These are phyloP conservation scores for Colletotrichum sp. DNA, from an alignment of 2,329 filamentous ascomycete species.

Conservation along the genomic window DNA sequence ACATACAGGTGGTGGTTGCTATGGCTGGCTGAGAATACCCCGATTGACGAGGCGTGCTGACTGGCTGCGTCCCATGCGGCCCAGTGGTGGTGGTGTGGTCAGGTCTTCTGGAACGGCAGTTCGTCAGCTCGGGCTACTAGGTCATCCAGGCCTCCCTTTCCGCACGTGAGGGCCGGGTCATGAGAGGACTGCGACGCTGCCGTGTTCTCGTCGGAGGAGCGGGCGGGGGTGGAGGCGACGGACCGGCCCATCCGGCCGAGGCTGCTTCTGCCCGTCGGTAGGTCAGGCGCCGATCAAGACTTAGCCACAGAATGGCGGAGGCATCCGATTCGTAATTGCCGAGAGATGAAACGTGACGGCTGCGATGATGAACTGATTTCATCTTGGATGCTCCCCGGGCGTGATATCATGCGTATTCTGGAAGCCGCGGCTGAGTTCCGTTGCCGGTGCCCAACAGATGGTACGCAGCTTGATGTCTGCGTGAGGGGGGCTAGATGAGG, in stretches of 20 bases:
- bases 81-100: conserved; percentile 17
- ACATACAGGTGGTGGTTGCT: conserved; percentile 3
- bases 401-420: conserved; percentile 8
- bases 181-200: neutral
- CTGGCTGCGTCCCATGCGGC: conserved; percentile 21
- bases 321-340: neutral
- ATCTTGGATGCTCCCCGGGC: neutral
- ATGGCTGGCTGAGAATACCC: conserved; percentile 14
- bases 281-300: neutral
- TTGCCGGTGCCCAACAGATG: neutral
- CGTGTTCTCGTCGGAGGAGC: neutral
- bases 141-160: neutral
- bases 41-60: conserved; percentile 21
- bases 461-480: neutral
- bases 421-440: neutral
- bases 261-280: neutral
- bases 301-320: neutral
- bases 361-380: conserved; percentile 6
- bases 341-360: neutral
- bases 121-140: neutral
- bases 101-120: neutral
- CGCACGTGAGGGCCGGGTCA: neutral
- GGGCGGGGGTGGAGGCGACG: neutral
- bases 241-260: neutral
- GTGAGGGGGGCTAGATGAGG: neutral